These are phyloP conservation scores for Phalaenopsis aphrodite DNA, from an alignment of 106 monocot species.

Conservation along the genomic window DNA sequence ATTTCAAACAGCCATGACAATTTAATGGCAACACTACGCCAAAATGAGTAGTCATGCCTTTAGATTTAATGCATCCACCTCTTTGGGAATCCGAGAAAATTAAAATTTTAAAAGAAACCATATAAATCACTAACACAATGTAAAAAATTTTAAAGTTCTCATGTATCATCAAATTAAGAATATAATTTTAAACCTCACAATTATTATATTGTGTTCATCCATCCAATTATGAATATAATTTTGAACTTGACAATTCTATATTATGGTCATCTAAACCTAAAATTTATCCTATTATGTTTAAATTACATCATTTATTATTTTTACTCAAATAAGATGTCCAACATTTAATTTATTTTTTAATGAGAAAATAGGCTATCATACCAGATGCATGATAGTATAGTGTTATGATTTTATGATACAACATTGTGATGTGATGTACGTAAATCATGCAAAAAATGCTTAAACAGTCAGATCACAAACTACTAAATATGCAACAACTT, in stretches of 20 bases:
- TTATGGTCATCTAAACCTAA: not conserved
- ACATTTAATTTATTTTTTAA: not conserved
- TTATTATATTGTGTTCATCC: not conserved
- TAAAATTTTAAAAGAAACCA: not conserved
- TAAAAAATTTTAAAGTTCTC: not conserved
- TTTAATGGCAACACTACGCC: too few relatives aligned
- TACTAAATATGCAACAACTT: not conserved
- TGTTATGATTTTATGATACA: not conserved
- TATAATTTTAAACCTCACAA: not conserved
- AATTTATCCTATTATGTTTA: not conserved
- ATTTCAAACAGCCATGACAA: too few relatives aligned
- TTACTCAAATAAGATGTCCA: not conserved
- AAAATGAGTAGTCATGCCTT: too few relatives aligned
- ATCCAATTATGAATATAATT: too few relatives aligned
- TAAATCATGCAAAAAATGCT: not conserved
- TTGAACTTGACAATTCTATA: too few relatives aligned
- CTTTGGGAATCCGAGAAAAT: too few relatives aligned
- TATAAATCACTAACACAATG: not conserved
- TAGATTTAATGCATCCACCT: too few relatives aligned
- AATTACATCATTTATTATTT: not conserved
- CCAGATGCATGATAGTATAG: not conserved
- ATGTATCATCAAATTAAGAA: not conserved
- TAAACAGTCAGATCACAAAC: not conserved
- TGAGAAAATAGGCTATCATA: not conserved
- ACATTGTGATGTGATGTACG: not conserved